Percentiles rank a stretch among this genome's conserved stretches.
These are phyloP conservation scores for Aspergillus felis DNA, from an alignment of 2,329 filamentous ascomycete genomes.

Conservation along the genomic window DNA sequence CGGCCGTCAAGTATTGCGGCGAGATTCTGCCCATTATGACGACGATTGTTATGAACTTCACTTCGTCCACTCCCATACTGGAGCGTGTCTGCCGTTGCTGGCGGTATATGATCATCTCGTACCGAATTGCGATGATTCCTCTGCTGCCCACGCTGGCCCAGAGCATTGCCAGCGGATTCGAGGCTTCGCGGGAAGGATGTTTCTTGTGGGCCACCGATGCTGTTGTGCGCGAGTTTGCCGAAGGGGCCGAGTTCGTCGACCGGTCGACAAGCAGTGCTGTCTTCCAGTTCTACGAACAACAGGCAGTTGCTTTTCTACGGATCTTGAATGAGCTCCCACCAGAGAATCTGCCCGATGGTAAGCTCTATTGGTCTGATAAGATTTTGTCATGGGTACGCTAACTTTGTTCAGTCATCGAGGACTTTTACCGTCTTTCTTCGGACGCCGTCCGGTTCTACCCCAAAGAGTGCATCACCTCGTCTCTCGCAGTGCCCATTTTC, in stretches of 20 bases:
- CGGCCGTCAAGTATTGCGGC: constrained; percentile 92
- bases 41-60: constrained; percentile 82
- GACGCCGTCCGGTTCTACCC: constrained; percentile 94
- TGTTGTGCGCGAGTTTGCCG: constrained; percentile 91
- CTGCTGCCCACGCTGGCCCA: constrained; percentile 81
- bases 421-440: constrained; percentile 90
- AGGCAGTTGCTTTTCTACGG: constrained; percentile 83
- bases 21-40: constrained; percentile 87
- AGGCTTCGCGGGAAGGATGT: constrained; percentile 82
- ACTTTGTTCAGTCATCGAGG: constrained; percentile 67
- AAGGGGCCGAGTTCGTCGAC: constrained; percentile 81
- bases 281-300: constrained; percentile 90
- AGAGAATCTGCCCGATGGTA: constrained; percentile 68
- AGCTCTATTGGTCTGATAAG: constrained; percentile 18
- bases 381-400: constrained; percentile 3
- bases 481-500: constrained; percentile 76
- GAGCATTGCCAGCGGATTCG: constrained; percentile 81
- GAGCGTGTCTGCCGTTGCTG: constrained; percentile 93
- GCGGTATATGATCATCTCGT: constrained; percentile 95
- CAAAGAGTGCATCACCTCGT: constrained; percentile 73
- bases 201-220: constrained; percentile 98
- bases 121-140: constrained; percentile 82
- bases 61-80: constrained; percentile 79
- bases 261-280: constrained; percentile 79
- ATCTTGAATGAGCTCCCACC: constrained; percentile 81